These are phyloP conservation scores for Suhomyces coccinellae DNA, from an alignment of 1,139 yeast species.

Conservation along the genomic window DNA sequence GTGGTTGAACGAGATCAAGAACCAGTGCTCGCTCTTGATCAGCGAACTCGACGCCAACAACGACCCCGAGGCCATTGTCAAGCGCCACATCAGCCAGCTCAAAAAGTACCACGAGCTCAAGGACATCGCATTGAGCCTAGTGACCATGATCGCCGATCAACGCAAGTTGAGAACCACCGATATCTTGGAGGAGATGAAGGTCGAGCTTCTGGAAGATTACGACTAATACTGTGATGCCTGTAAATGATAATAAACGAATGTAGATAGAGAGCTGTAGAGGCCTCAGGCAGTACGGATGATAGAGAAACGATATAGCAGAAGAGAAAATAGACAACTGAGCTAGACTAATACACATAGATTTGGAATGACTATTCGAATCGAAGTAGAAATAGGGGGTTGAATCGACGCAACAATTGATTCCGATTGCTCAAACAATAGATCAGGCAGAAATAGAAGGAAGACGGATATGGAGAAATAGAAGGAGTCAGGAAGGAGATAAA, in stretches of 20 bases:
- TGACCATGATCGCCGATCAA: slow-evolving; percentile 53
- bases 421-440: no score
- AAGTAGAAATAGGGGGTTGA: no score
- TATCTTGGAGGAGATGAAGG: slow-evolving; percentile 38
- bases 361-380: no score
- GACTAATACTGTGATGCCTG: slow-evolving; percentile 3
- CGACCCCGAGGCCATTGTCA: slow-evolving; percentile 33
- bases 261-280: background rate
- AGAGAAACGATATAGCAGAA: background rate
- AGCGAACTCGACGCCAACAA: slow-evolving; percentile 32
- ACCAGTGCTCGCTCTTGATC: slow-evolving; percentile 36
- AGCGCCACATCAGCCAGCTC: slow-evolving; percentile 44
- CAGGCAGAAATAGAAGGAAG: no score
- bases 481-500: no score
- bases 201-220: slow-evolving; percentile 21
- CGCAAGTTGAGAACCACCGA: slow-evolving; percentile 43
- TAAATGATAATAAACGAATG: slow-evolving; percentile 1
- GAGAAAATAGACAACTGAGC: no score
- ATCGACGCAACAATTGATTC: no score
- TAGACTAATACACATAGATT: no score
- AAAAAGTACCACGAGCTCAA: slow-evolving; percentile 50
- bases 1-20: slow-evolving; percentile 34
- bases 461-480: no score
- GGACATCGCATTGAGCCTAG: slow-evolving; percentile 51
- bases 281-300: background rate